phyloP scores from a whole-genome alignment of 2,329 filamentous ascomycete species.

The Aschersonia sp. region DNA sequence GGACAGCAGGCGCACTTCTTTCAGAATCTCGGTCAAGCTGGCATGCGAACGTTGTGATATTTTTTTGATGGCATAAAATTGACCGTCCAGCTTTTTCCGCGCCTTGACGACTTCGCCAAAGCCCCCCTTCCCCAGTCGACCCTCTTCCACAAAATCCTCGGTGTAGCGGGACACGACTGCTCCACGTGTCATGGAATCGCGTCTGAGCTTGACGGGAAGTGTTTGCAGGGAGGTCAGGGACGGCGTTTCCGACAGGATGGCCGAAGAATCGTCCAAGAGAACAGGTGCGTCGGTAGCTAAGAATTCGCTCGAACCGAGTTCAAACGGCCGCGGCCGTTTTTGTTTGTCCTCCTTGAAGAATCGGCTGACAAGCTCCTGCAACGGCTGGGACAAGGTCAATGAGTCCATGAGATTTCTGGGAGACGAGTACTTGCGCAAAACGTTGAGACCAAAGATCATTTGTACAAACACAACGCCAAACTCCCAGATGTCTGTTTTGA shows the following conservation, averaged over 20 bases:
- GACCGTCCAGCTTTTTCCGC: conserved; percentile 82
- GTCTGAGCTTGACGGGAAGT: conserved; percentile 35
- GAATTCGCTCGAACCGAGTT: conserved; percentile 50
- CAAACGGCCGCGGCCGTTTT: conserved; percentile 72
- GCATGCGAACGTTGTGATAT: conserved; percentile 70
- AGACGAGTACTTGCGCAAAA: conserved; percentile 63
- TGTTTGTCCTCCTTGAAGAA: conserved; percentile 78
- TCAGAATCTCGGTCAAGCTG: conserved; percentile 68
- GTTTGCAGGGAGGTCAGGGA: conserved; percentile 25
- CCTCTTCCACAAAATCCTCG: conserved; percentile 83
- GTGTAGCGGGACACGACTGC: conserved; percentile 57
- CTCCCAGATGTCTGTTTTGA: conserved; percentile 90
- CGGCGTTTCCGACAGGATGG: conserved; percentile 25
- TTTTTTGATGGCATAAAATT: conserved; percentile 94
- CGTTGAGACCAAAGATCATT: conserved; percentile 79
- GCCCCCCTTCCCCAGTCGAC: conserved; percentile 77
- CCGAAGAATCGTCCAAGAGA: conserved; percentile 29
- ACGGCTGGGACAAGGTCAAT: conserved; percentile 54
- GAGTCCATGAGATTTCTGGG: conserved; percentile 60
- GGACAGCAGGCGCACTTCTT: conserved; percentile 80
- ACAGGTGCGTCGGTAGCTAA: conserved; percentile 50
- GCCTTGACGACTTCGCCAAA: conserved; percentile 96
- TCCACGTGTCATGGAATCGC: conserved; percentile 45
- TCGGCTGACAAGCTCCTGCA: conserved; percentile 67
- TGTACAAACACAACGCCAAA: conserved; percentile 83